Conservation (phyloP, 1,284 basidiomycete species). For the Austropuccinia psidii region DNA sequence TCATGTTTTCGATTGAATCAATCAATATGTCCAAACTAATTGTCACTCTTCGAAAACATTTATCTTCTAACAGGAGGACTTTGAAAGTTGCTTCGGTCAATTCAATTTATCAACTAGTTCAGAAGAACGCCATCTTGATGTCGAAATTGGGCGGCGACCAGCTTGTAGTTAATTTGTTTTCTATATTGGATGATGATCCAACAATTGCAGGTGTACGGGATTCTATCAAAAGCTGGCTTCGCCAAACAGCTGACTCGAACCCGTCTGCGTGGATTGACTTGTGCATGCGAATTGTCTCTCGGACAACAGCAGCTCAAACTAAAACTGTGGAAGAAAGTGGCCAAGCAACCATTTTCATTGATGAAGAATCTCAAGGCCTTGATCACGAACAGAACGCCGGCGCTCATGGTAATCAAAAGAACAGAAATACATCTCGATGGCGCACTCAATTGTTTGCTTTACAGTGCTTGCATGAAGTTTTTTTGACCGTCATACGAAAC, state of each 20-base stretch:
- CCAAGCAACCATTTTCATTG: constrained; percentile 30
- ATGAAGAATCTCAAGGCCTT: constrained; percentile 44
- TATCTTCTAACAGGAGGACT: constrained; percentile 52
- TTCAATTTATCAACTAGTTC: constrained; percentile 91
- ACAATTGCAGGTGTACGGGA: constrained; percentile 88
- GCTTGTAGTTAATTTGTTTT: constrained; percentile 88
- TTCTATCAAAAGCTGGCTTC: constrained; percentile 89
- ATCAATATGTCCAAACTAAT: constrained; percentile 48
- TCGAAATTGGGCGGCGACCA: constrained; percentile 87
- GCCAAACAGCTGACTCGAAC: constrained; percentile 83
- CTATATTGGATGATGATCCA: constrained; percentile 86
- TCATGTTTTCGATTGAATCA: constrained; percentile 84
- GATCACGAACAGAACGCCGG: constrained; percentile 37
- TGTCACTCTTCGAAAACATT: constrained; percentile 11
- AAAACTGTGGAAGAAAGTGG: constrained; percentile 58
- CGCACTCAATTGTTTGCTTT: constrained; percentile 92
- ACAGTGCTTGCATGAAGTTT: constrained; percentile 83
- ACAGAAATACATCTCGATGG: constrained; percentile 62
- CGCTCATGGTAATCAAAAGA: neutral
- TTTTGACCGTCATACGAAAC: constrained; percentile 63
- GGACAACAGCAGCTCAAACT: constrained; percentile 42
- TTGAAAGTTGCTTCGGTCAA: constrained; percentile 91
- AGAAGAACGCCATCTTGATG: constrained; percentile 84
- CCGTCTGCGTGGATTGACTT: constrained; percentile 97
- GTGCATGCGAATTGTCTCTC: constrained; percentile 91